Base-by-base conservation (phyloP, 768 basidiomycete species). In the Exidia glandulosa region DNA sequence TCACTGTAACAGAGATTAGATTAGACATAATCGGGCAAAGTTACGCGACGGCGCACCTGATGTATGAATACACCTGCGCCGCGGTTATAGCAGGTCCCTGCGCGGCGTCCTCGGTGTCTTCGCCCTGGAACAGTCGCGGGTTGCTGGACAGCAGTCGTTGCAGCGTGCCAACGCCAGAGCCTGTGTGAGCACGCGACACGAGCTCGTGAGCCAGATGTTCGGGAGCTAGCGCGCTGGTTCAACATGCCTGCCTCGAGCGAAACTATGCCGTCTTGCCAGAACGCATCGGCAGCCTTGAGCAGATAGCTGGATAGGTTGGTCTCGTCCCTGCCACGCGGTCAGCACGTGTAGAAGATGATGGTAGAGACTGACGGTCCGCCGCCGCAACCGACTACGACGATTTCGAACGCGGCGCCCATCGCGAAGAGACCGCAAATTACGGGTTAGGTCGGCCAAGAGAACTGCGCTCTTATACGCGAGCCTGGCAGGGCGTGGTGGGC, bases 281-380 rank as follows among this genome's bases (percentile, higher is more conserved):
- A 67, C 10, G 77, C 67, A 34, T 76, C 70, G 63, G 71, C 75
- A 7, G 88, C 80, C 69, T 97, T 98, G 69, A 96, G 72, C 57
- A 96, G 75, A 75, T 95, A 98, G n/a, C 93, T 94, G 66, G 59
- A 62, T 63, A 96, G 73, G 74, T 97, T 90, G 27, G 85, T 87
- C 72, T 97, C 94, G 65, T 86, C 80, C 7, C n/a, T n/a, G n/a
- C n/a, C n/a, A n/a, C n/a, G n/a, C n/a, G n/a, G n/a, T n/a, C n/a
- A n/a, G n/a, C n/a, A n/a, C n/a, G n/a, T n/a, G n/a, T n/a, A n/a
- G n/a, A n/a, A n/a, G n/a, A n/a, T n/a, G n/a, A n/a, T n/a, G n/a
- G n/a, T n/a, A n/a, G n/a, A n/a, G n/a, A n/a, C n/a, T n/a, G n/a
- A n/a, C n/a, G 91, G 92, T 56, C 94, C 94, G 50, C 94, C 94